These are phyloP conservation scores for Mycena leptocephala DNA, from an alignment of 768 basidiomycete species.

Conservation along the genomic window DNA sequence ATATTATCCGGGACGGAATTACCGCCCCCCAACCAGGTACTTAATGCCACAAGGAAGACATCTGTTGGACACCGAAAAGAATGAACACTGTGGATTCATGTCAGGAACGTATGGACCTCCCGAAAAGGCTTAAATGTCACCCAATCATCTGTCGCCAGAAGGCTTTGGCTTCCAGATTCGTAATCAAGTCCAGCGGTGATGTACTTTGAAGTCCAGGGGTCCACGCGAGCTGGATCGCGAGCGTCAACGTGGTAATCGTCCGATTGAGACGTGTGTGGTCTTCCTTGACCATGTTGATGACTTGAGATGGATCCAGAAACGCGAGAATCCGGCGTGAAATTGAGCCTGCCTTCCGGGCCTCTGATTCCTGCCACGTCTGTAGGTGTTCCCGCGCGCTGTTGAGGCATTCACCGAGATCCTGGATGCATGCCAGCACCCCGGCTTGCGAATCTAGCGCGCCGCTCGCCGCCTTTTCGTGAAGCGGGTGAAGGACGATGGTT, in stretches of 20 bases:
- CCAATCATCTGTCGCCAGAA: slow-evolving; percentile 24
- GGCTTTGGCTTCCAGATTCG: neutral
- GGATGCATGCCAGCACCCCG: slow-evolving; percentile 21
- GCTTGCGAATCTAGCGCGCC: slow-evolving; percentile 16
- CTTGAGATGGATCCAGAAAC: slow-evolving; percentile 24
- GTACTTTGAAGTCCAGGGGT: neutral
- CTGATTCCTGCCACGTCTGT: slow-evolving; percentile 24
- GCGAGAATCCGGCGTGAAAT: slow-evolving; percentile 14
- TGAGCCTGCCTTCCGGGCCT: neutral
- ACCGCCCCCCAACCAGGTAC: slow-evolving; percentile 6
- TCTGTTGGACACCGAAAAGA: neutral
- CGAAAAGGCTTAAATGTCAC: neutral
- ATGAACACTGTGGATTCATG: neutral
- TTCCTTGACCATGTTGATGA: slow-evolving; percentile 7
- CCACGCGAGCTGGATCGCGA: slow-evolving; percentile 27
- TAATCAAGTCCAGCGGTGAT: slow-evolving; percentile 11
- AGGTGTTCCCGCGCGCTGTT: slow-evolving; percentile 11
- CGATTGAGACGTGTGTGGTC: slow-evolving; percentile 1
- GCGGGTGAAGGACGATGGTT: slow-evolving; percentile 14
- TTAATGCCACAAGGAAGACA: neutral
- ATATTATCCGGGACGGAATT: neutral
- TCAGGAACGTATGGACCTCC: neutral
- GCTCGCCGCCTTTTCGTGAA: slow-evolving; percentile 15
- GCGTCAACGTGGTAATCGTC: slow-evolving; percentile 1
- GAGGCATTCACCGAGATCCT: slow-evolving; percentile 12